Base-by-base conservation (phyloP, 2,329 filamentous ascomycete species). In the Rhinocladiella mackenziei region DNA sequence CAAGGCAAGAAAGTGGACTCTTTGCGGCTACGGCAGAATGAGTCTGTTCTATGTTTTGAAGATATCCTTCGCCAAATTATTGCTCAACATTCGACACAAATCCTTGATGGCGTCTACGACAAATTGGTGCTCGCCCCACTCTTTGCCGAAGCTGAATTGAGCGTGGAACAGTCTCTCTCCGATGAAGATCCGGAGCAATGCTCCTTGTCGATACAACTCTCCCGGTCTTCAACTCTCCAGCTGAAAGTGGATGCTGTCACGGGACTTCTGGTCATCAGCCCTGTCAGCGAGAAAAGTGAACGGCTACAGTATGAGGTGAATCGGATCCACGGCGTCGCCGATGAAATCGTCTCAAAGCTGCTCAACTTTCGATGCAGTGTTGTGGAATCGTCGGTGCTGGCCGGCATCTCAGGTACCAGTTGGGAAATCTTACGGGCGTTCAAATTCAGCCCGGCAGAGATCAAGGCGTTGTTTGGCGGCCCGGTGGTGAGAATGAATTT, bases 221-320 rank as follows among this genome's bases (percentile, higher is more conserved):
- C 84, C 3, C 70, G 73, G n/a, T 70, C 75, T 18, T 74, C 79
- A 43, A 68, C 72, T 26, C 66, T 84, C 23, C 76, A 71, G 4
- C 64, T 94, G 19, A 74, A 77, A 13, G 73, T 96, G 34, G 87
- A 94, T 54, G 80, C 84, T 0, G 79, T 86, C 18, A 89, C 85
- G 0, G 92, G 92, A n/a, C 67, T 74, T 8, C 83, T 89, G 50
- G 78, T 81, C 7, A 65, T 95, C 26, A 77, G 79, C 45, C 85
- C 88, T 10, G 76, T 76, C 38, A 77, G 78, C 2, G 72, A 70
- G 45, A 66, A 75, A 32, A 71, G 75, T 3, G 68, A 71, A 6
- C 71, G 78, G 14, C 72, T 74, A 13, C 86, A 94, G 59, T 69
- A 67, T 22, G 76, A 75, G 23, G 70, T 94, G 42, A 89, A 87